Evolutionary conservation across 495 filamentous ascomycete species (phyloP), one percentile per base, ranked within the genome.

Genomic region (Trichocladium uniseriatum): DNA sequence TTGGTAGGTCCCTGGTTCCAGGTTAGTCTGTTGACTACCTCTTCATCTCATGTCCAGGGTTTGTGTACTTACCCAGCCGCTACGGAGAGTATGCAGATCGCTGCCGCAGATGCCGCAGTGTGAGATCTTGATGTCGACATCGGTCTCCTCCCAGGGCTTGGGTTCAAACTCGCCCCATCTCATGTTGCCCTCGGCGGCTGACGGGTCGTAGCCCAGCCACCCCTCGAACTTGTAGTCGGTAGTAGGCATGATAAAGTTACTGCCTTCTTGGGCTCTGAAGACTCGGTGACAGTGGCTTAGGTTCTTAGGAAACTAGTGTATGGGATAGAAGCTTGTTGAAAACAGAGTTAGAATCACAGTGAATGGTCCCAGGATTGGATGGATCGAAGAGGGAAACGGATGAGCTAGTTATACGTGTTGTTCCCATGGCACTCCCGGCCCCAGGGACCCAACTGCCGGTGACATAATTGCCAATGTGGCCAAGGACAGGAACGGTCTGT

Each of bases 41-140:
- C 39, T 9, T 48, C 1, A 16, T 14, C 6, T 5, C 16, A 48
- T 39, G 21, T n/a, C n/a, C n/a, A n/a, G n/a, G 27, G 22, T 8
- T n/a, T 0, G 7, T 41, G 4, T n/a, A 41, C 55, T 22, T 54
- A 68, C 63, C 83, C 87, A 92, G 54, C 87, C 87, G 29, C 78
- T 82, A 36, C 79, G 72, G 6, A 95, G 69, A 16, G 80, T 84
- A 67, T 94, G 87, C 5, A 90, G 45, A 58, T 95, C 87, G 41
- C 74, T 76, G 27, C 85, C 87, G 66, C 89, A 94, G 57, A 95
- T 80, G 43, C 88, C 86, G 63, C 87, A 92, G 69, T 94, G 87
- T 0, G 84, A 75, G 53, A 95, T 71, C 60, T 80, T 71, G 52
- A 87, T 85, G 60, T 87, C 83, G 41, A 94, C 74, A 65, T 94